Evolutionary conservation across 225 moss, liverwort and hornwort genomes (phyloP), one percentile per base, ranked within the genome.

Genomic region (Pseudoscleropodium purum): DNA sequence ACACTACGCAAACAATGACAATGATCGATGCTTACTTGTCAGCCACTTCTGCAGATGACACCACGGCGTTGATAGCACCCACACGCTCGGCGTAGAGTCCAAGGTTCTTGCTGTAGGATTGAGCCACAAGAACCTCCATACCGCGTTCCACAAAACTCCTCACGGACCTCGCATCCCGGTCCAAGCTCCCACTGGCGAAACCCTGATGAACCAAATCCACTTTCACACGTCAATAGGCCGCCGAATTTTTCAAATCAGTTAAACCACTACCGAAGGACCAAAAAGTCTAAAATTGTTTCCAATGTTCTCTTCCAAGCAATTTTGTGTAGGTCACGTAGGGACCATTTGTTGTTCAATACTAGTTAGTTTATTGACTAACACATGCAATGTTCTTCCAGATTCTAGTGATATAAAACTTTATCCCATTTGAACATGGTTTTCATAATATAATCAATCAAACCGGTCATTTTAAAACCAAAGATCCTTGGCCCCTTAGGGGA

Each of bases 51-150:
- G 95, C 1, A 47, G 96, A 94, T 39, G 94, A 93, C n/a, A 96
- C 92, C 79, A 99, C 89, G 5, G 94, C 99, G 90, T 97, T 99
- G 78, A 99, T 95, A 49, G 99, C 99, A 85, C 99, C 99, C 15
- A 99, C 93, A 68, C 97, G 96, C 94, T 99, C 99, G 16, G 96
- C 99, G 73, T 99, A 99, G 36, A 99, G 94, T 90, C 99, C 99
- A 33, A 99, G 89, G 81, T 99, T 99, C 96, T 99, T 99, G 88
- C 96, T 97, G 92, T 97, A 99, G 19, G 96, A 97, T 91, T 99
- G 99, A 49, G 99, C 99, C 69, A 99, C 97, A 66, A 99, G 93
- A 43, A 97, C 84, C 91, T 99, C 99, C 87, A 97, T 90, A 49
- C 97, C 96, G 15, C 96, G 95, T 57, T 92, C 93, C 11, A 99